Base-by-base conservation (phyloP, 2,329 filamentous ascomycete genomes). In the Cordyceps pruinosa region DNA sequence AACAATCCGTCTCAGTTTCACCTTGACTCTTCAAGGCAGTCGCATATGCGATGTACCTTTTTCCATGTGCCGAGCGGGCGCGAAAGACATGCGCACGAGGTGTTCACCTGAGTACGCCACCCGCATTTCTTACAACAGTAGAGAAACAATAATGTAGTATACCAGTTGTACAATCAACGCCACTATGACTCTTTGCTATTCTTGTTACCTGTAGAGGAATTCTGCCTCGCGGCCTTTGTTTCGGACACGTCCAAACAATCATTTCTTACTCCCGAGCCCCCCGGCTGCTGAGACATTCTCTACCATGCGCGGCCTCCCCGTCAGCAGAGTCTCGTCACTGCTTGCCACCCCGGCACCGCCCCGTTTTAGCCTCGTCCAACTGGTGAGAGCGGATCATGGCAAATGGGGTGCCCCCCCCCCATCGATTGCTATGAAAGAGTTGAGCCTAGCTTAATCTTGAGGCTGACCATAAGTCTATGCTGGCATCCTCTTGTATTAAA, bases 321-420 rank as follows among this genome's bases (percentile, higher is more conserved):
- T 56, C 53, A 56, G 53, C 53, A 49, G 12, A 10, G 32, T 32
- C 45, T 56, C 23, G 34, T 48, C 45, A 32, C 51, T 34, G 35
- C 26, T 17, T 15, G 26, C 17, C 17, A 37, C 26, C 53, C 25
- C 17, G 42, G 32, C 53, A 21, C 44, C 34, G 28, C 34, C 53
- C 45, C 53, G 26, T 32, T 34, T 49, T 42, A 49, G 44, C 44
- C 35, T 56, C 52, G 5, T 32, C 35, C 44, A 45, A n/a, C 28
- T 26, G 10, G 19, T 45, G 41, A 28, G 39, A 32, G 42, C 46
- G 51, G 51, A 46, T 30, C 42, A 19, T 37, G n/a, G 30, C 34
- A 28, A 25, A 12, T 39, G 10, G 41, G n/a, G n/a, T n/a, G n/a
- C n/a, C n/a, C 25, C 32, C 13, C 6, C 45, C 10, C 6, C 9